A percentile compares a stretch with the other conserved stretches of the same genome.
Evolutionary conservation across 2,329 filamentous ascomycete species (phyloP).

Genomic region (Graphilbum fragrans): DNA sequence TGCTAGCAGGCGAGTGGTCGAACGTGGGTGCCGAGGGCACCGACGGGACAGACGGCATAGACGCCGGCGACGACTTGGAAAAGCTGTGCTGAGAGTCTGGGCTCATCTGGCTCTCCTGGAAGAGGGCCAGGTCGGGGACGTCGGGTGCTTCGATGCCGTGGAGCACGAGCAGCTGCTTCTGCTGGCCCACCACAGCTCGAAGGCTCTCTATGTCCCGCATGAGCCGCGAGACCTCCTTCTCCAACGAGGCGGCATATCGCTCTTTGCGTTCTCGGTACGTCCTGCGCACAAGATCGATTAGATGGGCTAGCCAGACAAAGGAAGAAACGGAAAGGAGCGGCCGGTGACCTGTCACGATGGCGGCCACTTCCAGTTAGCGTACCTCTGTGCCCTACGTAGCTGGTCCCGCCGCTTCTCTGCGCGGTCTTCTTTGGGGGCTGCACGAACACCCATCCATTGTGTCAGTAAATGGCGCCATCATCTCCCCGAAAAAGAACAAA

Average conservation of each 20-base stretch:
- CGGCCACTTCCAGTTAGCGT: no score
- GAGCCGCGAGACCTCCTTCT: conserved; percentile 2
- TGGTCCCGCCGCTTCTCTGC: conserved; percentile 5
- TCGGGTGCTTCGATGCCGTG: background rate
- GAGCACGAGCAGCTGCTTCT: background rate
- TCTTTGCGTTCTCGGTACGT: conserved; percentile 7
- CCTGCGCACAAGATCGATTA: background rate
- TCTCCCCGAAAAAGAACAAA: no score
- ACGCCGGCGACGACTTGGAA: no score
- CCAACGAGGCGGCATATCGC: conserved; percentile 6
- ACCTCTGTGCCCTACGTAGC: conserved; percentile 6
- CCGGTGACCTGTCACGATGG: no score
- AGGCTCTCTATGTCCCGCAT: conserved; percentile 1
- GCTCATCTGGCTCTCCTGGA: no score
- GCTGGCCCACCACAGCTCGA: background rate
- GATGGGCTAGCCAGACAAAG: background rate
- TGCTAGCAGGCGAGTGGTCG: no score
- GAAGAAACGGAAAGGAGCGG: no score
- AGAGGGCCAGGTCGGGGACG: background rate
- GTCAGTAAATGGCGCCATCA: no score
- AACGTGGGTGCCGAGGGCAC: no score
- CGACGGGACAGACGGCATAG: no score
- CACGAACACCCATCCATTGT: background rate
- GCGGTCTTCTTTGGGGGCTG: conserved; percentile 3
- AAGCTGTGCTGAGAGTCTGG: no score